Evolutionary conservation across 2,329 filamentous ascomycete species (phyloP).

Genomic region (Stylonectria norvegica): DNA sequence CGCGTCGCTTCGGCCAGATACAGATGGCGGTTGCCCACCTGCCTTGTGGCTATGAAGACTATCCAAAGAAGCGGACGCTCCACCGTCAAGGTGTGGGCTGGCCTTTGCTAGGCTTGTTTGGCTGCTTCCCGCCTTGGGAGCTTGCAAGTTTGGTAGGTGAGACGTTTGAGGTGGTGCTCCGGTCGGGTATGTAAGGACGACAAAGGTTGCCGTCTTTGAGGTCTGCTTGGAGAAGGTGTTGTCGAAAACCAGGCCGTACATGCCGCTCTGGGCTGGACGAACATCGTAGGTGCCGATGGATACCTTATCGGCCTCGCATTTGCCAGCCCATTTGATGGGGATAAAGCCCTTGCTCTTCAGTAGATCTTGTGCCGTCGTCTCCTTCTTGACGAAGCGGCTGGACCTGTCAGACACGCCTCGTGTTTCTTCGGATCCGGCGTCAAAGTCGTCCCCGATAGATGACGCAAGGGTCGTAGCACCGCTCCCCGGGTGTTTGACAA

Average conservation of each 20-base stretch:
- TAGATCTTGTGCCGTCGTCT: slow-evolving; percentile 60
- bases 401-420: slow-evolving; percentile 43
- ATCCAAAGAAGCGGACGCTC: slow-evolving; percentile 55
- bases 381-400: slow-evolving; percentile 52
- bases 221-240: slow-evolving; percentile 97
- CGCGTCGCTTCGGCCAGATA: slow-evolving; percentile 52
- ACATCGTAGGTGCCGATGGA: slow-evolving; percentile 88
- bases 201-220: slow-evolving; percentile 92
- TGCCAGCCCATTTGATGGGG: slow-evolving; percentile 80
- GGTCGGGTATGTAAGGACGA: slow-evolving; percentile 89
- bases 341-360: slow-evolving; percentile 65
- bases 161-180: slow-evolving; percentile 72
- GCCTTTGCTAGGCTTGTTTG: slow-evolving; percentile 51
- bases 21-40: slow-evolving; percentile 44
- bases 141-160: slow-evolving; percentile 60
- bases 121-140: slow-evolving; percentile 38
- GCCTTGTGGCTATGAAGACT: slow-evolving; percentile 54
- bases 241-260: slow-evolving; percentile 96
- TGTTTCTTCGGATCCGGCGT: slow-evolving; percentile 46
- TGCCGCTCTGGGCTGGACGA: slow-evolving; percentile 69
- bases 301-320: slow-evolving; percentile 95
- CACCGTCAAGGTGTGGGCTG: slow-evolving; percentile 41
- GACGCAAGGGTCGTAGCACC: slow-evolving; percentile 49
- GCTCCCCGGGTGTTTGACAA: slow-evolving; percentile 92
- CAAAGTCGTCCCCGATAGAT: slow-evolving; percentile 42